These are phyloP conservation scores for Naganishia liquefaciens DNA, from an alignment of 1,284 basidiomycete species.

Conservation along the genomic window DNA sequence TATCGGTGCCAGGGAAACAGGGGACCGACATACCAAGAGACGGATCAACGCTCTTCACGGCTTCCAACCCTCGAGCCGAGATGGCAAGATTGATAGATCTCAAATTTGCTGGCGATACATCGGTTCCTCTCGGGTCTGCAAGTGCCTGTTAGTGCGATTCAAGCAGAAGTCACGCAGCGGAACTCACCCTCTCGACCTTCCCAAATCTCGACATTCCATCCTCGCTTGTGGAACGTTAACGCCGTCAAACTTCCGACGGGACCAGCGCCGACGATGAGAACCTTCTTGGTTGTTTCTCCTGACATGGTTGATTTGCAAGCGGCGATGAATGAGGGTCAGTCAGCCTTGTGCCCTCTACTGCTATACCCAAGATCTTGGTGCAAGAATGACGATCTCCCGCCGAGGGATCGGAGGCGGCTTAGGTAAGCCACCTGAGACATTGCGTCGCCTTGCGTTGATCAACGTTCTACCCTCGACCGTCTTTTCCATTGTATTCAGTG, in stretches of 20 bases:
- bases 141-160: slow-evolving; percentile 24
- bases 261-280: slow-evolving; percentile 72
- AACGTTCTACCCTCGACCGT: not conserved
- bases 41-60: slow-evolving; percentile 76
- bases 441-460: not conserved
- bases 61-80: slow-evolving; percentile 86
- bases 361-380: not conserved
- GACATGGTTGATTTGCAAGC: not conserved
- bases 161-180: not conserved
- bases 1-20: not conserved
- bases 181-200: slow-evolving; percentile 77
- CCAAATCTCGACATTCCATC: slow-evolving; percentile 87
- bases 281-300: slow-evolving; percentile 32
- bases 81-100: slow-evolving; percentile 97
- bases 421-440: slow-evolving; percentile 14
- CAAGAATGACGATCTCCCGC: slow-evolving; percentile 7
- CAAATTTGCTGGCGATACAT: slow-evolving; percentile 46
- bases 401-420: not conserved
- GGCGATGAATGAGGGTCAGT: not conserved
- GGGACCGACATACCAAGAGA: slow-evolving; percentile 55
- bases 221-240: slow-evolving; percentile 78
- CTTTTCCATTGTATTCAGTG: not conserved
- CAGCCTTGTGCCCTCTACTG: not conserved
- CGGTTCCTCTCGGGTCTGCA: slow-evolving; percentile 48
- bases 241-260: slow-evolving; percentile 93